Base-by-base conservation (phyloP, 2,329 filamentous ascomycete species). In the Coniochaeta pulveracea region DNA sequence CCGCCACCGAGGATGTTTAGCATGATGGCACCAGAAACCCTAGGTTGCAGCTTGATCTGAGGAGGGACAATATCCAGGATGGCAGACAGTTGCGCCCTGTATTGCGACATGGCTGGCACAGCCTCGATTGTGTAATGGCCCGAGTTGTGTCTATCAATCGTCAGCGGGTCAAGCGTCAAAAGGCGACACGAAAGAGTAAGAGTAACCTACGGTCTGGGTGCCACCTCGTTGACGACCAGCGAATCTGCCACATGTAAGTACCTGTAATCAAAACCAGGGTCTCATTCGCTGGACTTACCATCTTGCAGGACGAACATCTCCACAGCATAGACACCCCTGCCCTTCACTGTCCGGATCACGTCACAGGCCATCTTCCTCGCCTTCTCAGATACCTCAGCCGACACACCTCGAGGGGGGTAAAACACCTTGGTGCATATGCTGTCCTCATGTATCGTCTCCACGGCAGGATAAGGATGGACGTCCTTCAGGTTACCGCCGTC, bases 111-210 rank as follows among this genome's bases (percentile, higher is more conserved):
- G 39, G 89, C 74, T 0, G 79, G 77, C 31, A 91, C 85, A 4
- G 85, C 84, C 61, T 98, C 89, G 43, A 96, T 96, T 3, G 84
- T 93, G 58, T 88, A 89, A 58, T 96, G 91, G 1, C 91, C 91
- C 0, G 85, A 93, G 61, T 95, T 95, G 60, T 95, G 88, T 18
- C 30, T 33, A 36, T 40, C 31, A 40, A 5, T 18, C n/a, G 3
- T 31, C 22, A 31, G 28, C n/a, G 21, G 21, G 8, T n/a, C 18
- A 12, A 31, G 4, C 9, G 28, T 4, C 15, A 19, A 29, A 29
- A 12, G 14, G 3, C 10, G 10, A 5, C 3, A 11, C 14, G 11
- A 17, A n/a, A 31, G 32, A 18, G 28, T 24, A 33, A 75, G 72
- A 24, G 22, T 23, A 6, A 41, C 44, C 45, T 38, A 46, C 37